Conservation (phyloP, 306 rosid species). For the Lathyrus oleraceus region DNA sequence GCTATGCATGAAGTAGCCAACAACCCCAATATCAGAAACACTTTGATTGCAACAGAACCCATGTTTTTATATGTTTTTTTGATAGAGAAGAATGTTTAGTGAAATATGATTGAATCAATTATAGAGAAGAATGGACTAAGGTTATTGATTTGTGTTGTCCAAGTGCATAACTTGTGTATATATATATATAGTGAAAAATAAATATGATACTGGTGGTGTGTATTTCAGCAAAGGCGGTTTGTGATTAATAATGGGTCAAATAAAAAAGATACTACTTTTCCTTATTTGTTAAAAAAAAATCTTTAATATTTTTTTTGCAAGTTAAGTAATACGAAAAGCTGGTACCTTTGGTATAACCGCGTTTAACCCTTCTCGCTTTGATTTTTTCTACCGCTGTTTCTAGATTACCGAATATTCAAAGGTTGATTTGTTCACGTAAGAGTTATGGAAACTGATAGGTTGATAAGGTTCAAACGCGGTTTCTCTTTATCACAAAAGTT, state of each 20-base stretch:
- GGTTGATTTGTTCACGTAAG: neutral
- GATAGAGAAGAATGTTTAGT: neutral
- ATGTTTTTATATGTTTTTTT: neutral
- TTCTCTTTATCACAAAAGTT: neutral
- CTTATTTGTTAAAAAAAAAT: neutral
- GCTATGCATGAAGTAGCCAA: no score
- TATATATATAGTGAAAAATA: neutral
- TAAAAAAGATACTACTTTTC: neutral
- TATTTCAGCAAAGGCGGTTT: no score
- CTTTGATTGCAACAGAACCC: no score
- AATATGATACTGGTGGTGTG: neutral
- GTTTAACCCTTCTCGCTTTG: neutral
- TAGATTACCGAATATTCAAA: neutral
- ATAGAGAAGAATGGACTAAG: neutral
- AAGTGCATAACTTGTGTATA: neutral
- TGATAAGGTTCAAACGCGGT: neutral
- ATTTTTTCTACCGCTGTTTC: neutral
- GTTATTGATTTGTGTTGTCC: neutral
- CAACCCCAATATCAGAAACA: no score
- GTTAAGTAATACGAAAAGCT: neutral
- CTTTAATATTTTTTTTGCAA: neutral
- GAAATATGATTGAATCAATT: neutral
- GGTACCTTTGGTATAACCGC: neutral
- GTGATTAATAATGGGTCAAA: neutral
- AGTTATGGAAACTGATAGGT: neutral